Conservation (phyloP, 441 rosid species). For the Pelargonium fulgidum region DNA sequence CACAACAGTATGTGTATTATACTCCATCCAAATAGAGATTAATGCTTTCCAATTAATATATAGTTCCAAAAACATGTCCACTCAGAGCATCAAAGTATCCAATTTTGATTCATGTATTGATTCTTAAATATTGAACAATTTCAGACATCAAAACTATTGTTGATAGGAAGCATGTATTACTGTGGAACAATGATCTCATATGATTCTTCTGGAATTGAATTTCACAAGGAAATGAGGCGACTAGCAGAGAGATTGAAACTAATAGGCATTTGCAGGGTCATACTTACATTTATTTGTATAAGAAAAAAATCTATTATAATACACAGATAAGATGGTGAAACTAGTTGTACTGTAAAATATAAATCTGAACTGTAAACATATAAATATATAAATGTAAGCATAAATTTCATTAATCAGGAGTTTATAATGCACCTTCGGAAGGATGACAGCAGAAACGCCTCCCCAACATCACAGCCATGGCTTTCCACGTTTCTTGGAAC, state of each 20-base stretch:
- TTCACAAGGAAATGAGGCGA: not conserved
- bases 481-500: conserved; percentile 61
- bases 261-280: not conserved
- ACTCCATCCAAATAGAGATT: not conserved
- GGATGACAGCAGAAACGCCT: conserved; percentile 71
- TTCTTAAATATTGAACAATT: not conserved
- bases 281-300: not conserved
- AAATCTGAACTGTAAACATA: not conserved
- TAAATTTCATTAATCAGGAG: conserved; percentile 8
- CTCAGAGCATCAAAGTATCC: not conserved
- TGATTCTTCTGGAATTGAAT: not conserved
- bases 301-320: not conserved
- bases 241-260: not conserved
- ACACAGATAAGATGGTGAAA: not conserved
- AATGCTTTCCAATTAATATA: not conserved
- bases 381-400: not conserved
- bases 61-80: not conserved
- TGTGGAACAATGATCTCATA: not conserved
- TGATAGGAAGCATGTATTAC: not conserved
- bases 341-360: not conserved
- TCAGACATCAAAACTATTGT: not conserved
- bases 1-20: no score
- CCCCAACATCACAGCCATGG: conserved; percentile 74
- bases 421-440: conserved; percentile 61
- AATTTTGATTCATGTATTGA: not conserved